Evolutionary conservation across 352 stramenopile genomes (phyloP).

Genomic region (Phytophthora vignae): DNA sequence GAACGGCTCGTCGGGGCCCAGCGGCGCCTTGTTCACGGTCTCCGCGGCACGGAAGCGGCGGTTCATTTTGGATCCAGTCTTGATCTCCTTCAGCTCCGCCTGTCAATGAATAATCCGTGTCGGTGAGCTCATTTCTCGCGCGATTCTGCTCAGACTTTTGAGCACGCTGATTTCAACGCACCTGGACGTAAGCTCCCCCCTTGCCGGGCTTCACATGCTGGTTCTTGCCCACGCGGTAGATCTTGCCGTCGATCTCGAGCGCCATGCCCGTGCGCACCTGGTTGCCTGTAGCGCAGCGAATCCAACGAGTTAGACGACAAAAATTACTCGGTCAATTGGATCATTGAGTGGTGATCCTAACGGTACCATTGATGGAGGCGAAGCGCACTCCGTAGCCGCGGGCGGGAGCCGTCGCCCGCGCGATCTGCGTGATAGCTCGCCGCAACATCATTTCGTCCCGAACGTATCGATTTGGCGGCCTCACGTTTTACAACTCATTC

Average conservation of each 20-base stretch:
- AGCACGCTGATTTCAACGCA: constrained; percentile 20
- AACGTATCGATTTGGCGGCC: constrained; percentile 16
- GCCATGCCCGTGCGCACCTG: constrained; percentile 85
- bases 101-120: constrained; percentile 19
- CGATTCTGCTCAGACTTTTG: neutral
- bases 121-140: constrained; percentile 4
- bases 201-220: constrained; percentile 90
- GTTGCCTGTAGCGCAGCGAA: constrained; percentile 59
- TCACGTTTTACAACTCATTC: constrained; percentile 1
- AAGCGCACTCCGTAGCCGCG: constrained; percentile 57
- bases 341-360: neutral
- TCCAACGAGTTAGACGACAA: neutral
- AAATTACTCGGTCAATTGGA: neutral
- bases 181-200: constrained; percentile 82
- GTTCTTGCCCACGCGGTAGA: constrained; percentile 87
- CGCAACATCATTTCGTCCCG: constrained; percentile 41
- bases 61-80: constrained; percentile 87
- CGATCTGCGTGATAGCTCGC: constrained; percentile 49
- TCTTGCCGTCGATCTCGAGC: constrained; percentile 83
- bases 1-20: constrained; percentile 77
- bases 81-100: constrained; percentile 88
- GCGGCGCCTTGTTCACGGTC: constrained; percentile 78
- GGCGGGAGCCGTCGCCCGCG: constrained; percentile 20
- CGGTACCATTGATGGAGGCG: constrained; percentile 71
- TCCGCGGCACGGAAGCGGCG: constrained; percentile 84